Evolutionary conservation across 2,329 filamentous ascomycete species (phyloP), one percentile per base, ranked within the genome.

Genomic region (Fusarium coicis): DNA sequence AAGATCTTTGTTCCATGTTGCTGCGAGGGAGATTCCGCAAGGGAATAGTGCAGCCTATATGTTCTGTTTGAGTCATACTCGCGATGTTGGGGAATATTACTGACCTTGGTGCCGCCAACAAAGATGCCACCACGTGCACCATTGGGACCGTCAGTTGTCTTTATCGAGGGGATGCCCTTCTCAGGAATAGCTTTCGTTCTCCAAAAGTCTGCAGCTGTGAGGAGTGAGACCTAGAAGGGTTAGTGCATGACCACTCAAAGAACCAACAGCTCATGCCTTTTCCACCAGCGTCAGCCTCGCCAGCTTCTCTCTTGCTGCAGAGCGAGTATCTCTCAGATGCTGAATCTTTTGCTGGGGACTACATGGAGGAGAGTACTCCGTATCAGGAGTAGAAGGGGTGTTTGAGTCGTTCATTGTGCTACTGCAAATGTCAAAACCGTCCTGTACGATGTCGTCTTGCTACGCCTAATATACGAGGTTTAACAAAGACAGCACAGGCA

Each of bases 1-100:
- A 42, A 96, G 84, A 10, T 91, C 86, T 53, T 89, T 87, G 78
- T 96, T 93, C 92, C 93, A 96, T 39, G 93, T 94, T 46, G 93
- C 92, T 12, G 93, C 93, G 49, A 96, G 87, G 1, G 92, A 94
- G 63, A 94, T 90, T 63, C 93, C 93, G 74, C 93, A 95, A 12
- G 93, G 93, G 73, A 96, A 93, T 52, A 94, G 87, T 23, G 93
- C 93, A 43, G 93, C 93, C 85, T 93, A 12, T 1, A 23, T 9
- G 15, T 9, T 69, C n/a, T 58, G 50, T 44, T 15, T 32, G 12
- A 23, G 11, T n/a, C 0, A 30, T 37, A 0, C 8, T 49, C 11
- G 3, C 1, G 6, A 21, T 16, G 18, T 28, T 7, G 21, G 15
- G 1, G 10, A 10, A n/a, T 28, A 4, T 8, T 12, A 78, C 82